Conservation (phyloP, 108 stramenopile genomes). For the Pseudonitzschia delicatissima region DNA sequence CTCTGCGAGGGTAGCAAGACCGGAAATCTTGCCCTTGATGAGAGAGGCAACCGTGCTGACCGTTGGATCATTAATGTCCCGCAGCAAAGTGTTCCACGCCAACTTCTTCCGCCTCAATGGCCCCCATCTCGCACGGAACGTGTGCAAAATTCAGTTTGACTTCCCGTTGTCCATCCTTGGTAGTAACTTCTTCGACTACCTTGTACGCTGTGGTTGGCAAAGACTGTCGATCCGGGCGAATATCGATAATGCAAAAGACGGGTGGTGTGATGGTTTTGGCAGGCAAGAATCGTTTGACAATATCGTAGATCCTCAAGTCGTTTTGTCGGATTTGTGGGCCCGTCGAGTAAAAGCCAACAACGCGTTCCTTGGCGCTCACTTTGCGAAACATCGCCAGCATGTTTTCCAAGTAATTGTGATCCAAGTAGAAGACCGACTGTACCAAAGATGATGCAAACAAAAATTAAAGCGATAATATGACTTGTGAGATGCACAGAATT, state of each 20-base stretch:
- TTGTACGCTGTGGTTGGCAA: slow-evolving; percentile 95
- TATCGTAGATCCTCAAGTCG: slow-evolving; percentile 85
- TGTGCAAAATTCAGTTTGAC: slow-evolving; percentile 93
- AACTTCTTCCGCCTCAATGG: slow-evolving; percentile 96
- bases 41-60: slow-evolving; percentile 88
- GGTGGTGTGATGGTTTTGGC: slow-evolving; percentile 53
- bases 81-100: slow-evolving; percentile 98
- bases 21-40: slow-evolving; percentile 94
- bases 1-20: slow-evolving; percentile 79
- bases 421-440: slow-evolving; percentile 90
- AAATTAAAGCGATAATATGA: neutral
- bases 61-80: slow-evolving; percentile 99
- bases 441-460: neutral
- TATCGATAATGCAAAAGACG: slow-evolving; percentile 98
- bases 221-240: slow-evolving; percentile 88
- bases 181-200: slow-evolving; percentile 83
- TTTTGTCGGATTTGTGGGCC: slow-evolving; percentile 88
- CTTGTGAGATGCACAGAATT: neutral
- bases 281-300: slow-evolving; percentile 79
- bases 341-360: slow-evolving; percentile 96
- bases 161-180: slow-evolving; percentile 33
- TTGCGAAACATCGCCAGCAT: slow-evolving; percentile 83
- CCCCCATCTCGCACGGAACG: slow-evolving; percentile 87
- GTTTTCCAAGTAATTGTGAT: slow-evolving; percentile 97
- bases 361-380: slow-evolving; percentile 87